Percentiles rank a stretch among this genome's conserved stretches.
These are phyloP conservation scores for Phyllostachys edulis DNA, from an alignment of 176 grass and related monocot species.

Conservation along the genomic window DNA sequence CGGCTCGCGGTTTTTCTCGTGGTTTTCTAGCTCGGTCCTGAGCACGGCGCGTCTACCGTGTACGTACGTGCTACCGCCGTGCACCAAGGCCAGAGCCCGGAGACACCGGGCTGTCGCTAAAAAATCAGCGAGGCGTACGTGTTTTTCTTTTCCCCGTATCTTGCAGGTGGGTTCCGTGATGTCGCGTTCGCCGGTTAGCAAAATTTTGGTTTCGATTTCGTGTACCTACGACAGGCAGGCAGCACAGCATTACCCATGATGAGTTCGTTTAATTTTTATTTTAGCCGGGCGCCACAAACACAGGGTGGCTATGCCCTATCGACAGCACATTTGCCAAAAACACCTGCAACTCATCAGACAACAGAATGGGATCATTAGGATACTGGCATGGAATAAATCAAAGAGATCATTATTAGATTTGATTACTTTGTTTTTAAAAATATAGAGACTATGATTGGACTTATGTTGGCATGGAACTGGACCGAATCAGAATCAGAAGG, in stretches of 20 bases:
- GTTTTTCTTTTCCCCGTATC: too few relatives aligned
- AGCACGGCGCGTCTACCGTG: too few relatives aligned
- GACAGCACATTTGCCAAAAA: conserved; percentile 11
- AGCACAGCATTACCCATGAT: not conserved
- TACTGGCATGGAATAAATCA: not conserved
- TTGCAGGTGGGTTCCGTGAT: too few relatives aligned
- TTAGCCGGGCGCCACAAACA: not conserved
- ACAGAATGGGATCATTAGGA: conserved; percentile 1
- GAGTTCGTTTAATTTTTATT: not conserved
- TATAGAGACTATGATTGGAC: not conserved
- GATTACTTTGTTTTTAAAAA: not conserved
- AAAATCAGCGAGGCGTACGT: too few relatives aligned
- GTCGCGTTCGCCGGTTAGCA: too few relatives aligned
- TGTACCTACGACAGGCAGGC: too few relatives aligned
- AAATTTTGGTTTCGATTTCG: too few relatives aligned
- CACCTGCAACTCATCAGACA: conserved; percentile 8
- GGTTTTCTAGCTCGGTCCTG: too few relatives aligned
- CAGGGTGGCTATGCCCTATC: not conserved
- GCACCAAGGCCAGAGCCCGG: too few relatives aligned
- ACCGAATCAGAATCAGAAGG: conserved; percentile 20
- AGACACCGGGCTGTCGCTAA: too few relatives aligned
- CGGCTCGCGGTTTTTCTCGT: too few relatives aligned
- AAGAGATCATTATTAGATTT: not conserved
- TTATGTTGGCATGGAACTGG: conserved; percentile 13
- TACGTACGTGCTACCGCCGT: too few relatives aligned